phyloP scores from a whole-genome alignment of 225 moss, liverwort and hornwort genomes.

The Thuidium tamariscinum region DNA sequence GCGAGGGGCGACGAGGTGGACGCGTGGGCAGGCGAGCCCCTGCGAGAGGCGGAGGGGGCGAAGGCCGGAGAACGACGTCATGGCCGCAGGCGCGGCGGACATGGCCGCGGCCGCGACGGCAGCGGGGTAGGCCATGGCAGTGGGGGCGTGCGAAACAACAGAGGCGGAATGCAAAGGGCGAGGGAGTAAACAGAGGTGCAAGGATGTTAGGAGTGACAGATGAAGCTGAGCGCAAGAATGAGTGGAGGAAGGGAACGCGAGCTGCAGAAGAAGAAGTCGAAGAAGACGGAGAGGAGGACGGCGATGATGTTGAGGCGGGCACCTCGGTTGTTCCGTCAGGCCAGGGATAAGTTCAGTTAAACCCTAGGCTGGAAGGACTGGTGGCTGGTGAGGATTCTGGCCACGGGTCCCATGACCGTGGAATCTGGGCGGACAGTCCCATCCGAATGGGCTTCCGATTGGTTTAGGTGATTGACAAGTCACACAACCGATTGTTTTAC shows the following conservation, averaged over 20 bases:
- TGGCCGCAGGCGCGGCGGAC: neutral
- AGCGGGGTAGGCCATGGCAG: slow-evolving; percentile 12
- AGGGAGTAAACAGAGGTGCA: neutral
- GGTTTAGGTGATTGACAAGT: too few relatives aligned
- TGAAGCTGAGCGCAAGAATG: neutral
- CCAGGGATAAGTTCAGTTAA: neutral
- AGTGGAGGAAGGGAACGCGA: too few relatives aligned
- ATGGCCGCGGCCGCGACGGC: neutral
- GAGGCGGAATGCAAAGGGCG: neutral
- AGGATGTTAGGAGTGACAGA: neutral
- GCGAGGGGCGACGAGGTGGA: neutral
- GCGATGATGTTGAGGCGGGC: neutral
- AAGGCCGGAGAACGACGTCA: slow-evolving; percentile 7
- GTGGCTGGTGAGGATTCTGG: neutral
- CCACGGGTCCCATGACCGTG: neutral
- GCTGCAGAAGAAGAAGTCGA: neutral
- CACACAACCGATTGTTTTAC: too few relatives aligned
- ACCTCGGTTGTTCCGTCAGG: neutral
- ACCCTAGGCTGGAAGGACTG: neutral
- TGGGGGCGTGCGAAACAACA: neutral
- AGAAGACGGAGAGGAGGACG: neutral
- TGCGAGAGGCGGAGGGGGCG: neutral
- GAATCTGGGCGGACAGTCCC: neutral
- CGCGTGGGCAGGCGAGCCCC: neutral
- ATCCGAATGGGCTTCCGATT: too few relatives aligned